phyloP scores from a whole-genome alignment of 164 flowering plant species.

The Chloranthus sessilifolius region DNA sequence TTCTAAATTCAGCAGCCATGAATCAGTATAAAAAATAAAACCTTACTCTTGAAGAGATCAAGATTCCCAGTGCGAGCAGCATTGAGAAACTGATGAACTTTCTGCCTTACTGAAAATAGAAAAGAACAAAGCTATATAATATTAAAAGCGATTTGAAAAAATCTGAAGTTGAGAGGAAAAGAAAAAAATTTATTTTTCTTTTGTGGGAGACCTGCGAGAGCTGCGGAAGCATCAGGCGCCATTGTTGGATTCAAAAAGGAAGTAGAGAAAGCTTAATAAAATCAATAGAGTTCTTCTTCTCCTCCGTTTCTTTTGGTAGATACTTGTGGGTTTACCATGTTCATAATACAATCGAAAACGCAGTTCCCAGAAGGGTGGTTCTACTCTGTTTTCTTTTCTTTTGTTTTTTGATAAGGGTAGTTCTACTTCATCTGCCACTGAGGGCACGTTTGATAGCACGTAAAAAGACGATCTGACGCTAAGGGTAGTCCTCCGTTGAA shows the following conservation, averaged over 20 bases:
- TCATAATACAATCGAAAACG: too few species aligned
- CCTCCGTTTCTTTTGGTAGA: too few species aligned
- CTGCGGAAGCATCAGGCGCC: slow-evolving; percentile 26
- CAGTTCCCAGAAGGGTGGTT: too few species aligned
- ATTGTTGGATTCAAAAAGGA: slow-evolving; percentile 9
- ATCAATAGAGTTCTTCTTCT: too few species aligned
- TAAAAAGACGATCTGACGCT: too few species aligned
- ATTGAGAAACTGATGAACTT: slow-evolving; percentile 73
- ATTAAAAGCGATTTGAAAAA: background rate
- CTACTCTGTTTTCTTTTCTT: too few species aligned
- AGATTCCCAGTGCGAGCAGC: slow-evolving; percentile 80
- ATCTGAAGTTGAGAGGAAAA: background rate
- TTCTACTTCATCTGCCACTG: too few species aligned
- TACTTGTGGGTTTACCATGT: too few species aligned
- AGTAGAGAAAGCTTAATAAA: background rate
- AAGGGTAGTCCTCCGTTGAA: too few species aligned
- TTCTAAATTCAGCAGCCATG: background rate
- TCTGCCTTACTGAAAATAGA: slow-evolving; percentile 51
- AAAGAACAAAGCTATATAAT: background rate
- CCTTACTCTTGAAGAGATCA: slow-evolving; percentile 76
- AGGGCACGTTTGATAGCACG: too few species aligned
- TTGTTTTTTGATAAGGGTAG: too few species aligned
- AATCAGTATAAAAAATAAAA: background rate
- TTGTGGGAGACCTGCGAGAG: slow-evolving; percentile 32
- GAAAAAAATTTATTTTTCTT: background rate